These are phyloP conservation scores for Ustulina deusta DNA, from an alignment of 2,329 filamentous ascomycete genomes.

Conservation along the genomic window DNA sequence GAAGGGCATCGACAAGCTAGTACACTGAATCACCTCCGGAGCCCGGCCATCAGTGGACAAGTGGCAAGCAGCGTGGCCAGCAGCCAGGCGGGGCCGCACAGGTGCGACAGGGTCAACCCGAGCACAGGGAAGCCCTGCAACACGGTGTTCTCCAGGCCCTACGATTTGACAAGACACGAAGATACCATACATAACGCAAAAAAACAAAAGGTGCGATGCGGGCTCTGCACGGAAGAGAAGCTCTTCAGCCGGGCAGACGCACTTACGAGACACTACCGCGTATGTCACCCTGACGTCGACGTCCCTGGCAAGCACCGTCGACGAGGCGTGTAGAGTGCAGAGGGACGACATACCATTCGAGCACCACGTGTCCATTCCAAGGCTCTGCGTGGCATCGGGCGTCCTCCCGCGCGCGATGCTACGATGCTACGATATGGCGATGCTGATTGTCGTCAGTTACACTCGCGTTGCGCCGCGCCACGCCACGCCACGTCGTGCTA, in stretches of 20 bases:
- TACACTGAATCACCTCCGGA: slow-evolving; percentile 57
- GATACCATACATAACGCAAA: slow-evolving; percentile 96
- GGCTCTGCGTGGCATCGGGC: too few relatives aligned
- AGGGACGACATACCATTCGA: background rate
- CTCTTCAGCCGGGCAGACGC: slow-evolving; percentile 97
- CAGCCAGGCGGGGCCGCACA: slow-evolving; percentile 92
- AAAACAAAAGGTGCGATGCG: slow-evolving; percentile 94
- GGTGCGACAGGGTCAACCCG: slow-evolving; percentile 92
- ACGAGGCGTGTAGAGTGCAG: slow-evolving; percentile 45
- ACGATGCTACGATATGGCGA: background rate
- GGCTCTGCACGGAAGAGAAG: slow-evolving; percentile 94
- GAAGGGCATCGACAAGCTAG: slow-evolving; percentile 88
- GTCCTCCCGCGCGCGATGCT: background rate
- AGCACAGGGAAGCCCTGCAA: slow-evolving; percentile 95
- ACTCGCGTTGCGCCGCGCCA: slow-evolving; percentile 9
- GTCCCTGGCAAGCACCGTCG: slow-evolving; percentile 74
- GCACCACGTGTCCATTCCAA: slow-evolving; percentile 21
- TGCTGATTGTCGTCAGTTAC: slow-evolving; percentile 13
- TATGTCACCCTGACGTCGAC: slow-evolving; percentile 90
- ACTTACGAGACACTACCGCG: slow-evolving; percentile 91
- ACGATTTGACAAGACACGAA: slow-evolving; percentile 95
- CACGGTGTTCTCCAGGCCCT: slow-evolving; percentile 92
- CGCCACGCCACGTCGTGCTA: slow-evolving; percentile 27
- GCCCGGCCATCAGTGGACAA: slow-evolving; percentile 53
- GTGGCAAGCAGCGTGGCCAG: slow-evolving; percentile 73